phyloP scores from a whole-genome alignment of 2,329 filamentous ascomycete genomes.

The Xylaria sp. region DNA sequence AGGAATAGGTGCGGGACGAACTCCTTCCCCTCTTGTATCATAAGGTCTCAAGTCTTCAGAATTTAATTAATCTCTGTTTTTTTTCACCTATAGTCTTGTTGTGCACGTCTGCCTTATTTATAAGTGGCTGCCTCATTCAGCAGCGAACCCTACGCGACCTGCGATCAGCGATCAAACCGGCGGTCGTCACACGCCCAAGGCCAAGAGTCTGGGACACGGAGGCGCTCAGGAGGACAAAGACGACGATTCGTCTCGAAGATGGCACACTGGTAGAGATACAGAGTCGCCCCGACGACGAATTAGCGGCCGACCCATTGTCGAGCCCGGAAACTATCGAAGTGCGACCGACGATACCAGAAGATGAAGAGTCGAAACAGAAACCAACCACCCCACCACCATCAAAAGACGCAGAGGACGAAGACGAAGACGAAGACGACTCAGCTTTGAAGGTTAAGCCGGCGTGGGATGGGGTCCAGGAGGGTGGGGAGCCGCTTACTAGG shows the following conservation, averaged over 20 bases:
- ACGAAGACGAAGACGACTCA: background rate
- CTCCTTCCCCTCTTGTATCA: background rate
- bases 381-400: background rate
- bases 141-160: slow-evolving; percentile 84
- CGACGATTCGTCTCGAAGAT: slow-evolving; percentile 59
- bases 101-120: slow-evolving; percentile 84
- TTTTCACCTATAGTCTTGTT: slow-evolving; percentile 66
- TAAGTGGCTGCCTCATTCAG: slow-evolving; percentile 88
- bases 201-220: slow-evolving; percentile 55
- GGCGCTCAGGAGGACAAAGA: slow-evolving; percentile 45
- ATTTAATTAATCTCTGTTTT: slow-evolving; percentile 38
- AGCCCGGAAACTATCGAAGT: slow-evolving; percentile 50
- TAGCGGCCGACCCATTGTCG: slow-evolving; percentile 42
- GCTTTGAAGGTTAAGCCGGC: slow-evolving; percentile 32
- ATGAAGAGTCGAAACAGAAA: background rate
- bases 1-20: slow-evolving; percentile 61
- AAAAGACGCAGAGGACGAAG: slow-evolving; percentile 30
- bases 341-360: slow-evolving; percentile 45
- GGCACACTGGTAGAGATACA: slow-evolving; percentile 55
- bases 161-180: slow-evolving; percentile 74
- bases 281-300: slow-evolving; percentile 40
- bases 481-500: slow-evolving; percentile 60
- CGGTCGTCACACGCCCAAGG: slow-evolving; percentile 54
- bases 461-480: slow-evolving; percentile 50
- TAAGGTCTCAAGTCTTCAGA: background rate